Evolutionary conservation across 176 grass and related monocot species (phyloP), one percentile per base, ranked within the genome.

Genomic region (Tillandsia leiboldiana): DNA sequence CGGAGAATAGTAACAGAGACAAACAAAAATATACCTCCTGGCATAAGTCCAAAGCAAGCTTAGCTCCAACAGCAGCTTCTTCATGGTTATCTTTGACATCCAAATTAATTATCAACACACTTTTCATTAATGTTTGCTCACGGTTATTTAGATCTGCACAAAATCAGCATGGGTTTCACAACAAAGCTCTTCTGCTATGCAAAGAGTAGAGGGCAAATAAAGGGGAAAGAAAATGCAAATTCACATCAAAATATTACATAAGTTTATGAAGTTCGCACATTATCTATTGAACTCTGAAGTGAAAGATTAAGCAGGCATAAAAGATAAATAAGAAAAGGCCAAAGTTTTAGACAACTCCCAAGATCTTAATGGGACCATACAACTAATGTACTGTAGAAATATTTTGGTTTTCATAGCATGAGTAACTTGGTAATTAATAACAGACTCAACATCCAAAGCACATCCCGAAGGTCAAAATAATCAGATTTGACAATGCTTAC

Each of bases 51-150:
- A 93, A 85, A 79, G 94, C 89, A 73, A 99, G 84, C 80, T 92
- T 99, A 51, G 89, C 94, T 63, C 89, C 94, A 68, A 86, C 68
- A 83, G 72, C 82, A 71, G 94, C 94, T 90, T 99, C 94, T 77
- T 99, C 94, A 83, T 99, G 94, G 70, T 93, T 99, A 93, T 99
- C 94, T 64, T 99, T 99, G 51, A 99, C 94, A 70, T 99, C 94
- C 89, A 99, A 84, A 67, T 99, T 93, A 69, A 99, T 87, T 90
- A 93, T 78, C 48, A 77, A 71, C 13, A 90, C 90, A 7, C 69
- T 76, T 82, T 74, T 90, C 75, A 93, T 87, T 74, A 99, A 52
- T 72, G 52, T 86, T 1, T 82, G 82, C 15, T 99, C 84, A 0
- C 94, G 85, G 56, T 88, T 93, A 83, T 84, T 90, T 79, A 99